A percentile compares a stretch with the other conserved stretches of the same genome.
Conservation (phyloP, 169 alveolate genomes). For the Plasmodium knowlesi region DNA sequence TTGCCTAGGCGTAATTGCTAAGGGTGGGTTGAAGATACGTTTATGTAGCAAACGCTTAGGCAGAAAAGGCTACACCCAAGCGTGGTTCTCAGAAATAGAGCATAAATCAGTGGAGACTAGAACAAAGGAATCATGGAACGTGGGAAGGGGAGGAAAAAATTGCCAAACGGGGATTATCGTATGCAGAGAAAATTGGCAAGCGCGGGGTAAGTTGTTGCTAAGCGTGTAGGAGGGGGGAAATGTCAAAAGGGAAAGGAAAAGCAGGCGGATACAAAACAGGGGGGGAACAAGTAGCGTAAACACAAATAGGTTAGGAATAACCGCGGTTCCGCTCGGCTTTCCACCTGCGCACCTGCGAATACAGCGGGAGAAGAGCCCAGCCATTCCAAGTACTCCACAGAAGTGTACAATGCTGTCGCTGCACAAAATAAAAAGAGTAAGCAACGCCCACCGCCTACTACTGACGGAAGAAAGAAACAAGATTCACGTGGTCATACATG, state of each 20-base stretch:
- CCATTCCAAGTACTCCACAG: not conserved
- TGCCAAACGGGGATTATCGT: not conserved
- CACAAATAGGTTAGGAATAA: not conserved
- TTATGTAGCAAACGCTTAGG: not conserved
- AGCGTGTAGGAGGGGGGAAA: not conserved
- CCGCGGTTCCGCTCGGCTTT: not conserved
- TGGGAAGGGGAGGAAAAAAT: not conserved
- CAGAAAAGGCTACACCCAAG: not conserved
- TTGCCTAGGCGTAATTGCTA: not conserved
- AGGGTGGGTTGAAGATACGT: not conserved
- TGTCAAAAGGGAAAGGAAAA: not conserved
- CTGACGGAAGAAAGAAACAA: slow-evolving; percentile 38
- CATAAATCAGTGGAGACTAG: not conserved
- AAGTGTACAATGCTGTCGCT: slow-evolving; percentile 30
- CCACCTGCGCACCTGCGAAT: not conserved
- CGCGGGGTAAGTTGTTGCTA: not conserved
- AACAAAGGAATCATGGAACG: not conserved
- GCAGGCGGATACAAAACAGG: not conserved
- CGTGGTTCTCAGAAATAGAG: not conserved
- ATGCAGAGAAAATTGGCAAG: not conserved
- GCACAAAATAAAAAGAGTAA: slow-evolving; percentile 23
- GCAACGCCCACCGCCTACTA: not conserved
- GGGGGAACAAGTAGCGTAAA: no score
- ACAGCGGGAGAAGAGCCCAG: no score
- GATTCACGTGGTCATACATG: slow-evolving; percentile 34